Conservation (phyloP, 192 early-diverging fungal genomes). For the Coemansia sp. region DNA sequence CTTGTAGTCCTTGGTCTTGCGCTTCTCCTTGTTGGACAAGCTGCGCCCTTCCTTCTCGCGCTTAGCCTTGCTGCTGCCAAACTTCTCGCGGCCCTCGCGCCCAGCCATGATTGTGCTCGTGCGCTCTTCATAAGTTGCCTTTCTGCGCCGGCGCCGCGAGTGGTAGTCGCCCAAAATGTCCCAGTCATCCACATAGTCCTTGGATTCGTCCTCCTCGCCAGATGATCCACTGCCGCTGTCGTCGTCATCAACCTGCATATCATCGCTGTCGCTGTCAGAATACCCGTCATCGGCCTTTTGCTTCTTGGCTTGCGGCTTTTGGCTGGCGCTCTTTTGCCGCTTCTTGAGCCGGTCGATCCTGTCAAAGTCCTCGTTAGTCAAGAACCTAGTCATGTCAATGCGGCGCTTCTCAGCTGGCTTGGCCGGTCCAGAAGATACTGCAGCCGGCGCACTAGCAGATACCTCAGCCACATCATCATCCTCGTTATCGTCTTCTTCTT, state of each 20-base stretch:
- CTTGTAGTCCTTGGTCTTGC: conserved; percentile 88
- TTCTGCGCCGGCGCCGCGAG: conserved; percentile 53
- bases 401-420: conserved; percentile 36
- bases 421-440: neutral
- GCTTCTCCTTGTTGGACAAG: conserved; percentile 90
- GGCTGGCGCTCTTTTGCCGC: conserved; percentile 59
- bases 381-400: conserved; percentile 78
- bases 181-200: conserved; percentile 39
- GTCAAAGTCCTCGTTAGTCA: conserved; percentile 73
- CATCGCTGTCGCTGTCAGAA: conserved; percentile 5
- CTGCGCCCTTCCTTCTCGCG: conserved; percentile 62
- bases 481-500: conserved; percentile 53
- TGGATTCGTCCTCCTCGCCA: conserved; percentile 21
- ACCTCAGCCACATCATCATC: neutral
- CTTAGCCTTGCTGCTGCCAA: conserved; percentile 83
- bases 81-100: conserved; percentile 91
- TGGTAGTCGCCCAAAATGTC: conserved; percentile 56
- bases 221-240: conserved; percentile 10
- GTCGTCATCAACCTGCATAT: conserved; percentile 9
- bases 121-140: conserved; percentile 90
- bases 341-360: conserved; percentile 76
- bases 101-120: conserved; percentile 84
- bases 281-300: conserved; percentile 11
- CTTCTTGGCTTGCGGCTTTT: conserved; percentile 12
- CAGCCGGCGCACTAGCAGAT: neutral